Percentiles rank a stretch among this genome's conserved stretches.
These are phyloP conservation scores for Cydonia oblonga DNA, from an alignment of 331 rosid genomes.

Conservation along the genomic window DNA sequence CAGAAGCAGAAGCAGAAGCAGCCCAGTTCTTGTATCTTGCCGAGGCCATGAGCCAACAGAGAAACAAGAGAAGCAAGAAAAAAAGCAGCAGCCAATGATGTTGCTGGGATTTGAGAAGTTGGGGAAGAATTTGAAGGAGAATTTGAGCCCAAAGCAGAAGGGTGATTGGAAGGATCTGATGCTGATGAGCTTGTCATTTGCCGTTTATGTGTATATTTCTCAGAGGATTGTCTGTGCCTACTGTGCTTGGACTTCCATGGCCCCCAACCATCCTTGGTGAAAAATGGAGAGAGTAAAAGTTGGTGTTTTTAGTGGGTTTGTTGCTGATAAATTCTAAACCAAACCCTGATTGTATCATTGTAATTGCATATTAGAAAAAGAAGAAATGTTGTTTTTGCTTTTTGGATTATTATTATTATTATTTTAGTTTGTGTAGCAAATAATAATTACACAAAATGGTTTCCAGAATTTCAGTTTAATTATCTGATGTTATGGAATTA, in stretches of 20 bases:
- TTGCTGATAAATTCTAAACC: background rate
- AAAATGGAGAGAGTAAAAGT: background rate
- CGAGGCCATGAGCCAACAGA: slow-evolving; percentile 11
- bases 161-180: slow-evolving; percentile 54
- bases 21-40: slow-evolving; percentile 11
- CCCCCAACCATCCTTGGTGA: slow-evolving; percentile 30
- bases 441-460: background rate
- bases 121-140: slow-evolving; percentile 35
- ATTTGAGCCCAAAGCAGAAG: slow-evolving; percentile 37
- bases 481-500: no score
- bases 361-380: background rate
- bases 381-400: background rate
- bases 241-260: slow-evolving; percentile 34
- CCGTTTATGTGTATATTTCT: slow-evolving; percentile 51
- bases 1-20: background rate
- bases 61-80: slow-evolving; percentile 1
- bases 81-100: background rate
- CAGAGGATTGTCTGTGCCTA: slow-evolving; percentile 46
- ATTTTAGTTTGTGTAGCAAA: background rate
- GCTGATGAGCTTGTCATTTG: slow-evolving; percentile 50
- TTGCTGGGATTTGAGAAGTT: slow-evolving; percentile 15
- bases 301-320: background rate
- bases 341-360: background rate
- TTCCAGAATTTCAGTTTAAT: no score
- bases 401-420: background rate